These are phyloP conservation scores for Rubroshorea leprosula DNA, from an alignment of 345 rosid genomes.

Conservation along the genomic window DNA sequence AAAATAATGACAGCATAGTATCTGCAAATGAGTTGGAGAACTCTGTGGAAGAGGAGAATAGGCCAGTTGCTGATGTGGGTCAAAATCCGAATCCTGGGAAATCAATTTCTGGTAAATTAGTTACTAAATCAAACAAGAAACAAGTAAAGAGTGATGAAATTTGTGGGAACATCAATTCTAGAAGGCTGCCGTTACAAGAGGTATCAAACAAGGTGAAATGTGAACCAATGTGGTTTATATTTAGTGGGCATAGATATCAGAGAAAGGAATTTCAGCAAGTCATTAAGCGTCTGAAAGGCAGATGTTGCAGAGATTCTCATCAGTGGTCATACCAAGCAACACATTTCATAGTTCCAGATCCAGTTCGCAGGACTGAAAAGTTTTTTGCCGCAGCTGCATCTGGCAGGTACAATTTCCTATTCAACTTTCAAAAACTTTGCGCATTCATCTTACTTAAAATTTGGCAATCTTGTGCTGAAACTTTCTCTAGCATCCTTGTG, in stretches of 20 bases:
- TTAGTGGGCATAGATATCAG: conserved; percentile 64
- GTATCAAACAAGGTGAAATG: conserved; percentile 19
- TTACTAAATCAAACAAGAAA: conserved; percentile 22
- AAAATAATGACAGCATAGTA: conserved; percentile 11
- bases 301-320: conserved; percentile 80
- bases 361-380: conserved; percentile 82
- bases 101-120: conserved; percentile 19
- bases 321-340: conserved; percentile 98
- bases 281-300: conserved; percentile 62
- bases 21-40: conserved; percentile 6
- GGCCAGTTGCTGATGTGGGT: conserved; percentile 24
- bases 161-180: conserved; percentile 21
- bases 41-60: conserved; percentile 26
- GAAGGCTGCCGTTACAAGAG: conserved; percentile 12
- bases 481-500: neutral
- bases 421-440: conserved; percentile 12
- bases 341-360: conserved; percentile 67
- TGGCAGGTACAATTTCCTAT: conserved; percentile 34
- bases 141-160: conserved; percentile 24
- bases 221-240: conserved; percentile 53
- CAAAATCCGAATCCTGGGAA: conserved; percentile 16
- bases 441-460: neutral
- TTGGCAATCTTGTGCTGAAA: neutral
- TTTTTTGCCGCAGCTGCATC: conserved; percentile 60
- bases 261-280: conserved; percentile 72